These are phyloP conservation scores for Fusarium pseudoanthophilum DNA, from an alignment of 2,329 filamentous ascomycete species.

Conservation along the genomic window DNA sequence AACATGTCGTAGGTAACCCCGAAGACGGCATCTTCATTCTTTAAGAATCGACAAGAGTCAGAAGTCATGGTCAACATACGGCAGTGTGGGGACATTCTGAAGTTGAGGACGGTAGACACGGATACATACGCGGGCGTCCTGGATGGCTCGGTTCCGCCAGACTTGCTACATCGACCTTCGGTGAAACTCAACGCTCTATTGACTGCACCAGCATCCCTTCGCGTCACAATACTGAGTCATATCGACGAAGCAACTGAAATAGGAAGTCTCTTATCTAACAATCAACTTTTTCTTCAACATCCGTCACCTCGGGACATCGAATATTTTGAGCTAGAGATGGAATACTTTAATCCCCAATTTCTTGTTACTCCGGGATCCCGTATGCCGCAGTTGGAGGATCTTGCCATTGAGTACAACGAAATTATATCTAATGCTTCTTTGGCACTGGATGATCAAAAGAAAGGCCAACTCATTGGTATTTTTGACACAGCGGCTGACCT, in stretches of 20 bases:
- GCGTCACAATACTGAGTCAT: not conserved
- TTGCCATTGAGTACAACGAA: not conserved
- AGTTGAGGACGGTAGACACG: not conserved
- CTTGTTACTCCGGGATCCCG: not conserved
- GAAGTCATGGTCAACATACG: not conserved
- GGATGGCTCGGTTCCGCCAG: accelerated
- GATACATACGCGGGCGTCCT: not conserved
- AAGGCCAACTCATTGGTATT: not conserved
- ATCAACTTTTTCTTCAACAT: not conserved
- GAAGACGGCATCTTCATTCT: not conserved
- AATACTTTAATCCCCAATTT: not conserved
- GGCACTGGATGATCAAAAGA: not conserved
- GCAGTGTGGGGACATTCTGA: not conserved
- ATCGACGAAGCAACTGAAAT: not conserved
- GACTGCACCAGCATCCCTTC: not conserved
- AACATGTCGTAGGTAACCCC: not conserved
- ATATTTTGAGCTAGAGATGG: not conserved
- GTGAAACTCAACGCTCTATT: not conserved
- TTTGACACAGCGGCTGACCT: not conserved
- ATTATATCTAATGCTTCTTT: accelerated
- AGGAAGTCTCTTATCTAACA: not conserved
- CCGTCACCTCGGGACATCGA: accelerated
- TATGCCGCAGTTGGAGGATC: slow-evolving; percentile 2
- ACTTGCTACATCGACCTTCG: not conserved
- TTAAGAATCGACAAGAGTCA: not conserved